Conservation (phyloP, 179 eudicot genomes). For the Camellia oleifera region DNA sequence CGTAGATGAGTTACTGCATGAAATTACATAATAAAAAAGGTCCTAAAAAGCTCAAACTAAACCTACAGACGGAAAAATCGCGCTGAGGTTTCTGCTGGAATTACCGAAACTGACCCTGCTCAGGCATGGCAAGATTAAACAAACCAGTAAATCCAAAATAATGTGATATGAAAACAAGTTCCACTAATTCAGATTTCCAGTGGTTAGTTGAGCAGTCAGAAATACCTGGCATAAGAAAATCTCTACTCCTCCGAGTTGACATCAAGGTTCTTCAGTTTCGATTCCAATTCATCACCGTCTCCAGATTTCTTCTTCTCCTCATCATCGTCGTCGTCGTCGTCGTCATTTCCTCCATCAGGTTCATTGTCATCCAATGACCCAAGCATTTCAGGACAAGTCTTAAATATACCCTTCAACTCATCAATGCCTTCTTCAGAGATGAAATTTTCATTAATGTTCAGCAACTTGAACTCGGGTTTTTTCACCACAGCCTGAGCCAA, state of each 20-base stretch:
- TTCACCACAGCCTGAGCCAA: conserved; percentile 49
- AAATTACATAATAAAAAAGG: neutral
- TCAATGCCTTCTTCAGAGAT: conserved; percentile 64
- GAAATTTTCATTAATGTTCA: conserved; percentile 55
- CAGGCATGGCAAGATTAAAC: conserved; percentile 4
- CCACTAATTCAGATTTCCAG: neutral
- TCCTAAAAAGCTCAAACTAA: neutral
- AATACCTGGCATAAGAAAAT: conserved; percentile 2
- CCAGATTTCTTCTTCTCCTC: conserved; percentile 12
- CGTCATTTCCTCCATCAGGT: conserved; percentile 54
- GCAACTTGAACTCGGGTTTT: conserved; percentile 42
- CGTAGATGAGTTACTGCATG: neutral
- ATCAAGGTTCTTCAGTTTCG: conserved; percentile 49
- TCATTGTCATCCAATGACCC: conserved; percentile 70
- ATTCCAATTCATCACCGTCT: conserved; percentile 35
- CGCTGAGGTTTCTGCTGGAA: neutral
- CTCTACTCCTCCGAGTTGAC: conserved; percentile 26
- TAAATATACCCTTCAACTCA: conserved; percentile 47
- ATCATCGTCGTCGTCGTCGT: conserved; percentile 31
- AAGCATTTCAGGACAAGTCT: conserved; percentile 36
- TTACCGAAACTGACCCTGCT: conserved; percentile 7
- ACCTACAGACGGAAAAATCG: neutral
- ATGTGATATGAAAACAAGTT: neutral
- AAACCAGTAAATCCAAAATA: conserved; percentile 3
- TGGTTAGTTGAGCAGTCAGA: neutral